Base-by-base conservation (phyloP, 208 protist genomes). In the Trypanosoma caninum region DNA sequence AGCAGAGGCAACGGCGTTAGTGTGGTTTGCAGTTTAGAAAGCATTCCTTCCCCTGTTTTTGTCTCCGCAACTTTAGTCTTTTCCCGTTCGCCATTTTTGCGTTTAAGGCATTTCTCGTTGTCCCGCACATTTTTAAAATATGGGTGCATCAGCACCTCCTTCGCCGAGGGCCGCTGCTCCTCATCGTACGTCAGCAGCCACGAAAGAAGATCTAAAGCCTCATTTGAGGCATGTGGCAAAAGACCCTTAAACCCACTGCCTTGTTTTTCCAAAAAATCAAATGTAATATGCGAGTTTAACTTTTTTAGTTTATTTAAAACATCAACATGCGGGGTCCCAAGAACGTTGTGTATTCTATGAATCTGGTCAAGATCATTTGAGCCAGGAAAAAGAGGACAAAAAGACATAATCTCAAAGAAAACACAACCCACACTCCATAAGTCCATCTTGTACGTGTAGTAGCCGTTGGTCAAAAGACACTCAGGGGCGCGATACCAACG, bases 401-500 rank as follows among this genome's bases (percentile, higher is more conserved):
- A 66, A 16, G 80, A 65, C 42, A 80, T 83, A 23, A 97, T 78
- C 50, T 95, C 91, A 52, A 89, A 93, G 23, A 95, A 83, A 16
- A 95, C 81, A 61, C 92, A 97, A 5, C 92, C 92, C 8, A 69
- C 80, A 53, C 78, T 84, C 89, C 92, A 97, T 22, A 97, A 27
- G 44, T 97, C 92, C 85, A 97, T 93, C 72, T 94, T 93, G 65
- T 81, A 84, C 69, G 72, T 90, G 75, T 97, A 97, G 59, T 89
- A 87, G 27, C 85, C 91, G 57, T 89, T 71, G 10, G 86, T 92
- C 27, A 97, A 73, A 44, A 97, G 55, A 69, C 94, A 93, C 77
- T 97, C 92, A 7, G 92, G 94, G 18, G 94, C 88, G 33, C 92
- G 86, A 69, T 97, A 97, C 93, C 94, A 98, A 42, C 94, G 71